A percentile compares a stretch with the other conserved stretches of the same genome.
phyloP scores from a whole-genome alignment of 1,284 basidiomycete species.

The Papiliotrema terrestris region DNA sequence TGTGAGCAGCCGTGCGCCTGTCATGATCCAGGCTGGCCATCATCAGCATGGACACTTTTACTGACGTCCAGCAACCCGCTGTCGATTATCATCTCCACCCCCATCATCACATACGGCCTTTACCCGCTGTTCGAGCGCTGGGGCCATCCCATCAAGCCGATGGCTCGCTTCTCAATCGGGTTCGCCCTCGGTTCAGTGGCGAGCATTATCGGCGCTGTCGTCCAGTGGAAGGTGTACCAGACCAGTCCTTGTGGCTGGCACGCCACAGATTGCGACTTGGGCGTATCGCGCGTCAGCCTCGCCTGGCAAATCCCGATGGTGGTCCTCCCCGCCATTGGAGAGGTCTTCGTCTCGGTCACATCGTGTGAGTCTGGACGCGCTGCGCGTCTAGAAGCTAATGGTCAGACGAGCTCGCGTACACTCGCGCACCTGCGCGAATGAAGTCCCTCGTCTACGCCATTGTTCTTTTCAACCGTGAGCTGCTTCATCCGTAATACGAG shows the following conservation, averaged over 20 bases:
- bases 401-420: slow-evolving; percentile 50
- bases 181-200: slow-evolving; percentile 20
- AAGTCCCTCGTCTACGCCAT: slow-evolving; percentile 34
- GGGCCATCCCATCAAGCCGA: slow-evolving; percentile 39
- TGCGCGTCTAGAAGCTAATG: slow-evolving; percentile 49
- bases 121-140: slow-evolving; percentile 50
- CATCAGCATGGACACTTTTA: slow-evolving; percentile 7
- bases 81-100: slow-evolving; percentile 50
- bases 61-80: slow-evolving; percentile 47
- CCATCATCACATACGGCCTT: slow-evolving; percentile 49
- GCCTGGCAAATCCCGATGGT: slow-evolving; percentile 47
- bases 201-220: slow-evolving; percentile 49
- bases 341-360: slow-evolving; percentile 54
- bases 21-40: no score
- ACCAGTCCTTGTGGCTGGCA: slow-evolving; percentile 47
- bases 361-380: slow-evolving; percentile 44
- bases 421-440: slow-evolving; percentile 41
- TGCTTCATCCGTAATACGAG: background rate
- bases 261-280: slow-evolving; percentile 37
- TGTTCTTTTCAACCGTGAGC: slow-evolving; percentile 41
- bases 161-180: slow-evolving; percentile 13
- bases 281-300: slow-evolving; percentile 36
- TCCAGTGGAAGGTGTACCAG: slow-evolving; percentile 52
- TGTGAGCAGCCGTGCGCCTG: no score
- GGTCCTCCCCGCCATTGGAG: slow-evolving; percentile 51